These are phyloP conservation scores for Blepharisma japonicum DNA, from an alignment of 73 alveolate species.

Conservation along the genomic window DNA sequence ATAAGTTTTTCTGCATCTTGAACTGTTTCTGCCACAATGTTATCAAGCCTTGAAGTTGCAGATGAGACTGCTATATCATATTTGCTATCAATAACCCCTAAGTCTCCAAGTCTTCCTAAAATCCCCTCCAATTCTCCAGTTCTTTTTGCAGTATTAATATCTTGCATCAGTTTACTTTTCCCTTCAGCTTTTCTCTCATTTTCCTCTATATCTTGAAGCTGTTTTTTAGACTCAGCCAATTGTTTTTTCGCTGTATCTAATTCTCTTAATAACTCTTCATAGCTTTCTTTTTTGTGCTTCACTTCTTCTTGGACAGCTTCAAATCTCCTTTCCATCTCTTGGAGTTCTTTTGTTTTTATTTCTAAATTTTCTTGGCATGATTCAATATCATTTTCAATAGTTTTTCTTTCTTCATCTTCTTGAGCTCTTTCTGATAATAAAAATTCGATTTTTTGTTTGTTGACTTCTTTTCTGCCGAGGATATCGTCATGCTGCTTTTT, in stretches of 20 bases:
- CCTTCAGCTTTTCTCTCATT: constrained; percentile 36
- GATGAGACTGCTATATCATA: constrained; percentile 39
- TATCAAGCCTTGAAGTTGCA: constrained; percentile 55
- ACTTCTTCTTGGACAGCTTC: not conserved
- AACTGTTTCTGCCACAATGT: constrained; percentile 61
- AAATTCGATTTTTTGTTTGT: too few species aligned
- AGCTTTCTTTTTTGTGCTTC: too few species aligned
- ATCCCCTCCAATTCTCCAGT: constrained; percentile 78
- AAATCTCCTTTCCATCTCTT: constrained; percentile 7
- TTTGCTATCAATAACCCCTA: constrained; percentile 69
- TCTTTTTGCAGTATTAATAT: constrained; percentile 21
- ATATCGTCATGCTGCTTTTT: too few species aligned
- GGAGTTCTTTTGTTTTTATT: not conserved
- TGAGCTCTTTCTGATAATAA: constrained; percentile 7
- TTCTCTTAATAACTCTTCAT: constrained; percentile 20
- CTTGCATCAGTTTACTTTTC: constrained; percentile 17
- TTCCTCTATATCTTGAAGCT: constrained; percentile 24
- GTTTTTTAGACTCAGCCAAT: constrained; percentile 35
- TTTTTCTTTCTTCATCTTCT: constrained; percentile 37
- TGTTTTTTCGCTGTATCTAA: constrained; percentile 33
- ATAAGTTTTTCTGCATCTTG: constrained; percentile 52
- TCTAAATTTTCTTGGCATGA: constrained; percentile 5
- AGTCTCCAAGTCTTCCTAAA: constrained; percentile 86
- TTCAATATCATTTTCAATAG: constrained; percentile 7
- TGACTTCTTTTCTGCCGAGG: too few species aligned